Conservation (phyloP, 352 stramenopile genomes). For the Hyaloperonospora arabidopsidis region DNA sequence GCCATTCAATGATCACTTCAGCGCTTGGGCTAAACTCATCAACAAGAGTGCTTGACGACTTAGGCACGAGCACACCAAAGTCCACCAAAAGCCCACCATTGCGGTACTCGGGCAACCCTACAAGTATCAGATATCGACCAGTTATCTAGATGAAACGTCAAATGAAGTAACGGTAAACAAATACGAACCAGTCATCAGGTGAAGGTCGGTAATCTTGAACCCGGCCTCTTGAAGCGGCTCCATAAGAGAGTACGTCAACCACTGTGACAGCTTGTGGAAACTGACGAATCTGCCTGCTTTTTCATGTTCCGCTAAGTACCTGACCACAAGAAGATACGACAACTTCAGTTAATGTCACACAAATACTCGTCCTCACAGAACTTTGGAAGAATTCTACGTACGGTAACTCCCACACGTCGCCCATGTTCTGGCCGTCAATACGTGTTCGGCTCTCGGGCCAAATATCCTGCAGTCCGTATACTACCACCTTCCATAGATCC, state of each 20-base stretch:
- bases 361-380: neutral
- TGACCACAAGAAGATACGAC: slow-evolving; percentile 7
- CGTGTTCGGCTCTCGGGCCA: slow-evolving; percentile 71
- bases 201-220: slow-evolving; percentile 67
- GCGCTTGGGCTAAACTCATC: slow-evolving; percentile 55
- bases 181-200: slow-evolving; percentile 44
- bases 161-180: neutral
- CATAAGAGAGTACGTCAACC: slow-evolving; percentile 85
- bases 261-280: slow-evolving; percentile 87
- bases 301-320: slow-evolving; percentile 42
- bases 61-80: slow-evolving; percentile 67
- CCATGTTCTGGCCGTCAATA: slow-evolving; percentile 72
- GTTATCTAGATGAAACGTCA: neutral
- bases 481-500: slow-evolving; percentile 68
- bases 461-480: slow-evolving; percentile 79
- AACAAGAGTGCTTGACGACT: slow-evolving; percentile 43
- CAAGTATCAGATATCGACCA: neutral
- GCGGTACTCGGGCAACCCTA: slow-evolving; percentile 74
- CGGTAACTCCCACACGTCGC: slow-evolving; percentile 77
- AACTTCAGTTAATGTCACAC: neutral
- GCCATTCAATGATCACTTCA: slow-evolving; percentile 82
- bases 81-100: slow-evolving; percentile 80
- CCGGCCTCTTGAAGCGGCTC: slow-evolving; percentile 78
- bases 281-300: slow-evolving; percentile 60
- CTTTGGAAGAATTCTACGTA: slow-evolving; percentile 14